Percentiles rank a stretch among this genome's conserved stretches.
Evolutionary conservation across 2,329 filamentous ascomycete species (phyloP).

Genomic region (Leptographium wingfieldii): DNA sequence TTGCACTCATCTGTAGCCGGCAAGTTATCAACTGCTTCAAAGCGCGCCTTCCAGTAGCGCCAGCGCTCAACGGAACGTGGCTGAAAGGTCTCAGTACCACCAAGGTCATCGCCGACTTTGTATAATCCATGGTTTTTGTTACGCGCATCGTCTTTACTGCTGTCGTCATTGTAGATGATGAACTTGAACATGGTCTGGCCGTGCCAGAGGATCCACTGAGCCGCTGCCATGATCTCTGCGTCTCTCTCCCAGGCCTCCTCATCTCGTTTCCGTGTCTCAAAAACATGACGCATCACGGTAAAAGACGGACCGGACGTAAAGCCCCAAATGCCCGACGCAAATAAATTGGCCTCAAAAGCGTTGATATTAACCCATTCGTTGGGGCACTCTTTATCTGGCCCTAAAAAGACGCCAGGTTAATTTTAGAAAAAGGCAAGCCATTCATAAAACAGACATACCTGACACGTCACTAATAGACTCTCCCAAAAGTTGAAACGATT

Average conservation of each 20-base stretch:
- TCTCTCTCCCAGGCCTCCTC: not conserved
- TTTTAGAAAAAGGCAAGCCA: not conserved
- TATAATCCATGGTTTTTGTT: not conserved
- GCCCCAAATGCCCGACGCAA: not conserved
- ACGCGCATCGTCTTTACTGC: not conserved
- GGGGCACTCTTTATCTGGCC: not conserved
- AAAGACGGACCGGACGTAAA: not conserved
- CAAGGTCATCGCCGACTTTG: not conserved
- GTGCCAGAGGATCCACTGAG: constrained; percentile 3
- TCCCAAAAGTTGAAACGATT: not conserved
- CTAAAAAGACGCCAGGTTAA: not conserved
- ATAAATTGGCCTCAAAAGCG: not conserved
- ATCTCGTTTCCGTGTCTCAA: not conserved
- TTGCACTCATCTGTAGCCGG: constrained; percentile 2
- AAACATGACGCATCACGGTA: not conserved
- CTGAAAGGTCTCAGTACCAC: not conserved
- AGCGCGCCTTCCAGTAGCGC: constrained; percentile 1
- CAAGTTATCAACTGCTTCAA: not conserved
- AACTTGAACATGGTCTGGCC: constrained; percentile 3
- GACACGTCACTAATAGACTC: not conserved
- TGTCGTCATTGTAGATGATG: constrained; percentile 1
- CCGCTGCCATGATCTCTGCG: not conserved
- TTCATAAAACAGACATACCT: not conserved
- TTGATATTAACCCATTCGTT: not conserved
- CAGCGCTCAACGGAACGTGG: constrained; percentile 2